These are phyloP conservation scores for Multifurca ochricompacta DNA, from an alignment of 768 basidiomycete species.

Conservation along the genomic window DNA sequence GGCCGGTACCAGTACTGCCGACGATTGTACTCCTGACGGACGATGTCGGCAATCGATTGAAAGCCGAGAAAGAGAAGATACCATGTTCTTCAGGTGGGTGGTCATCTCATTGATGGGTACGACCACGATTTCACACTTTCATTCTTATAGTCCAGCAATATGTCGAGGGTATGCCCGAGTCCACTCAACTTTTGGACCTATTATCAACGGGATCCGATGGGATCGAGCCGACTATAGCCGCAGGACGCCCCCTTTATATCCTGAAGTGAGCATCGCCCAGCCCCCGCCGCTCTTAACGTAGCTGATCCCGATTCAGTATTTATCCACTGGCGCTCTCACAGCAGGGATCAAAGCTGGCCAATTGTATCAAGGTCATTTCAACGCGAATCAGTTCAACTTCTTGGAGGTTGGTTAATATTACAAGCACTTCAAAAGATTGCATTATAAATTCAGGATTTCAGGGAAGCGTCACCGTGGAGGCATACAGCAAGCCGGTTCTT, in stretches of 20 bases:
- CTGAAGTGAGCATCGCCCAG: constrained; percentile 45
- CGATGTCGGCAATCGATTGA: constrained; percentile 75
- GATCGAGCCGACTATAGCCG: constrained; percentile 54
- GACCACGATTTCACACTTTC: neutral
- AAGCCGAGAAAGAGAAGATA: constrained; percentile 62
- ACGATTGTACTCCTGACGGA: constrained; percentile 80
- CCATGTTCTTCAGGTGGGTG: constrained; percentile 51
- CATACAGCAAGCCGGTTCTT: constrained; percentile 69
- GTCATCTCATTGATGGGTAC: neutral
- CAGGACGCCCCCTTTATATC: constrained; percentile 52
- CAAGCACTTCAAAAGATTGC: neutral
- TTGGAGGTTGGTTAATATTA: constrained; percentile 70
- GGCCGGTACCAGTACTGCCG: constrained; percentile 38
- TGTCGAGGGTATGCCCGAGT: constrained; percentile 63
- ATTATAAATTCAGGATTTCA: constrained; percentile 24
- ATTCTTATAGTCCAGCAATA: constrained; percentile 58
- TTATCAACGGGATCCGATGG: constrained; percentile 63
- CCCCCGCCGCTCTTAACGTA: neutral
- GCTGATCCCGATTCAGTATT: constrained; percentile 48
- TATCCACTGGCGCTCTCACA: constrained; percentile 58
- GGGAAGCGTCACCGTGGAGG: constrained; percentile 75
- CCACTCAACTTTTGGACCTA: constrained; percentile 69
- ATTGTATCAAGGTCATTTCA: constrained; percentile 90
- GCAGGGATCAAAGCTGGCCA: constrained; percentile 82
- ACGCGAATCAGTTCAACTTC: constrained; percentile 93